These are phyloP conservation scores for Neonothopanus nambi DNA, from an alignment of 1,284 basidiomycete genomes.

Conservation along the genomic window DNA sequence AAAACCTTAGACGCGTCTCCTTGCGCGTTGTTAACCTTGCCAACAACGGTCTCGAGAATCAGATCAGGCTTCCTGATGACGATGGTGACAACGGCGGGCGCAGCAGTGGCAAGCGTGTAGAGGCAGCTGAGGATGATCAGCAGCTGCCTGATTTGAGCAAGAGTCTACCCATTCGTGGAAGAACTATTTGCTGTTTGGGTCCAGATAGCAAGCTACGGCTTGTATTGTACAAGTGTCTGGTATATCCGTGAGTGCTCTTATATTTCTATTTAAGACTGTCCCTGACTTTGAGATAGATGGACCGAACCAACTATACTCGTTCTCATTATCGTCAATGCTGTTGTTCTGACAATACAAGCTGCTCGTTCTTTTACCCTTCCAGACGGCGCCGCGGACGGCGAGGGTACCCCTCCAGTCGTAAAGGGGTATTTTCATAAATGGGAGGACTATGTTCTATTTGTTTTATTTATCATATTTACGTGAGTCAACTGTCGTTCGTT, in stretches of 20 bases:
- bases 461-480: conserved; percentile 87
- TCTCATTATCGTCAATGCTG: conserved; percentile 84
- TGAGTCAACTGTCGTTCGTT: conserved; percentile 40
- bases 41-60: conserved; percentile 60
- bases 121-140: conserved; percentile 30
- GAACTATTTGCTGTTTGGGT: conserved; percentile 79
- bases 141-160: conserved; percentile 47
- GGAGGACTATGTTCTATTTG: conserved; percentile 87
- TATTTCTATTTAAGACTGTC: conserved; percentile 6
- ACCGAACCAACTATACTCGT: conserved; percentile 86
- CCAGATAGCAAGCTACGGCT: conserved; percentile 66
- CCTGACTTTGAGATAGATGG: conserved; percentile 50
- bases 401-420: conserved; percentile 42
- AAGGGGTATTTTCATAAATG: conserved; percentile 84
- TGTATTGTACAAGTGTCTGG: conserved; percentile 65
- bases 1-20: conserved; percentile 69
- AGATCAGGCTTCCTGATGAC: conserved; percentile 54
- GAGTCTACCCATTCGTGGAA: conserved; percentile 67
- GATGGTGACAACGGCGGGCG: conserved; percentile 36
- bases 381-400: conserved; percentile 41
- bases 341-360: conserved; percentile 84
- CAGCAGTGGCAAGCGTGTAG: conserved; percentile 27
- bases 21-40: conserved; percentile 83
- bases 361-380: conserved; percentile 53
- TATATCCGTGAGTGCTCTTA: conserved; percentile 56